phyloP scores from a whole-genome alignment of 2,329 filamentous ascomycete species.

The Colletotrichum chrysophilum region DNA sequence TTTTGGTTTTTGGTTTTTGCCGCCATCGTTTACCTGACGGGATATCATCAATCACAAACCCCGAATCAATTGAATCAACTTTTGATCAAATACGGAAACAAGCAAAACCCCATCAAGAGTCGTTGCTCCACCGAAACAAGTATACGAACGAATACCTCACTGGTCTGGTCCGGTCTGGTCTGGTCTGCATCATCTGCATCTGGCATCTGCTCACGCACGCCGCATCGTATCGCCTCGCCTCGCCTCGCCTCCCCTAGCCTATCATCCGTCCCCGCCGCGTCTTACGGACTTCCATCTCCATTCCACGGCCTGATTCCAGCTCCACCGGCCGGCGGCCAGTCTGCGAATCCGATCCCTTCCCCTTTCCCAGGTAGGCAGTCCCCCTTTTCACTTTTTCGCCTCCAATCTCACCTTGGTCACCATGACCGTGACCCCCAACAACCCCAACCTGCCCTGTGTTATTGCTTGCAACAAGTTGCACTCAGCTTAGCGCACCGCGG shows the following conservation, averaged over 20 bases:
- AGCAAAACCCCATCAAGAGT: not conserved
- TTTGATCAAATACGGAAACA: not conserved
- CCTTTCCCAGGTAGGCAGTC: constrained; percentile 2
- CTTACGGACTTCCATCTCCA: not conserved
- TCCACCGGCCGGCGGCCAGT: not conserved
- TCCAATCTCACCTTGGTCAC: no score
- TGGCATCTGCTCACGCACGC: not conserved
- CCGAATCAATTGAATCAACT: not conserved
- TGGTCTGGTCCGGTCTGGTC: not conserved
- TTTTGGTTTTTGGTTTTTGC: not conserved
- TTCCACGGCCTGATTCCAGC: not conserved
- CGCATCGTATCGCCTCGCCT: not conserved
- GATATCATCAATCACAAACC: not conserved
- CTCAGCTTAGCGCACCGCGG: no score
- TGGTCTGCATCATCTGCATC: not conserved
- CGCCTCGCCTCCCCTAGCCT: no score
- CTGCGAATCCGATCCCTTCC: not conserved
- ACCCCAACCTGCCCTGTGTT: no score
- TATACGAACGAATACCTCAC: no score
- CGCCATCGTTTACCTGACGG: not conserved
- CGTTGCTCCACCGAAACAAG: not conserved
- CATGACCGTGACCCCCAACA: no score
- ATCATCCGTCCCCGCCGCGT: not conserved
- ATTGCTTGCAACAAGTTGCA: no score
- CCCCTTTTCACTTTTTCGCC: not conserved